Base-by-base conservation (phyloP, 192 early-diverging fungal species). In the Linnemannia zychae region DNA sequence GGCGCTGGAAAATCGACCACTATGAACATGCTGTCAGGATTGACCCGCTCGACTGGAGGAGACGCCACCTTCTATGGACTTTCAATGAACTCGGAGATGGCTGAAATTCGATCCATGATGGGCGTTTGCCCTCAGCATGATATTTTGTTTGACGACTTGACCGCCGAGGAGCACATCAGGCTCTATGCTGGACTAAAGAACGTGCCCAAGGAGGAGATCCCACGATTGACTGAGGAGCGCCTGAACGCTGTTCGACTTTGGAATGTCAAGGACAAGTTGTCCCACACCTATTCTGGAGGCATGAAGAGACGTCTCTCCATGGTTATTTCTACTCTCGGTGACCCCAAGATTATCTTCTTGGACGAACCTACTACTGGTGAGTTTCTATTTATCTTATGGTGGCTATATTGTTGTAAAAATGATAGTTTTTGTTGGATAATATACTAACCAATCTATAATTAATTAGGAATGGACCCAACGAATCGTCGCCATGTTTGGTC, bases 51-150 rank as follows among this genome's bases (percentile, higher is more conserved):
- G 33, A 92, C 91, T 16, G 72, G 77, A 5, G 95, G 95, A 37
- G 93, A 95, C 82, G 95, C 94, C 3, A 66, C 92, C 24, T 90
- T 96, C 47, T 95, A 91, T 84, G 92, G 92, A 9, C 74, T 89
- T 40, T 89, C 80, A 4, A 88, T 96, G 38, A 79, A 84, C 50
- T 75, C 81, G 48, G 89, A 96, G 47, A 93, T 95, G 90, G 84
- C 90, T 28, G 72, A 84, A 49, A 95, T 96, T 79, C 90, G 95
- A 20, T 88, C 88, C 1, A 88, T 94, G 74, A 93, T 96, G 92
- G 95, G 95, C 34, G 90, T 96, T 17, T 96, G 95, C 78, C 95
- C 95, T 33, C 95, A 94, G 78, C 89, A 93, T 67, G 95, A 96
- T 74, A 93, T 96, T 72, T 77, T 96, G 38, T 96, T 96, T 82